Conservation (phyloP, 2,329 filamentous ascomycete species). For the Elsinoe necatrix region DNA sequence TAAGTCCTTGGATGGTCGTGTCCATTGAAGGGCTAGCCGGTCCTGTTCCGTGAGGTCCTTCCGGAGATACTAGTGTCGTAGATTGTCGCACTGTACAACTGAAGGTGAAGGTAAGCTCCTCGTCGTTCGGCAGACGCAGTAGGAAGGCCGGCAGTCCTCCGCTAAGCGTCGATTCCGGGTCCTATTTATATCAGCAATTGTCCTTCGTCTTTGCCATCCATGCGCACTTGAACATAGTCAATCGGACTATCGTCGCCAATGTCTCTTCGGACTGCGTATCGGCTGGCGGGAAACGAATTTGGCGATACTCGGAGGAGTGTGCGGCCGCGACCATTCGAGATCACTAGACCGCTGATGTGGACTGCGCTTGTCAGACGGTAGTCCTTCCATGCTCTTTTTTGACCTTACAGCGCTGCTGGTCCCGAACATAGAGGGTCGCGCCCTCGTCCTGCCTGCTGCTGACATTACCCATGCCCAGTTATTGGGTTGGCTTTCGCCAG, state of each 20-base stretch:
- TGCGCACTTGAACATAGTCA: conserved; percentile 79
- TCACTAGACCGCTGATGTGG: conserved; percentile 71
- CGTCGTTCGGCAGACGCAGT: conserved; percentile 78
- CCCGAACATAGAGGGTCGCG: conserved; percentile 70
- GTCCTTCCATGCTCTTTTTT: conserved; percentile 18
- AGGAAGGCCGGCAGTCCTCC: conserved; percentile 60
- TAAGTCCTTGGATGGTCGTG: conserved; percentile 77
- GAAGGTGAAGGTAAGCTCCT: conserved; percentile 88
- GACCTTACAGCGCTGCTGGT: conserved; percentile 79
- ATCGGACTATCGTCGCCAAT: conserved; percentile 65
- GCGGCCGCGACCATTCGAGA: conserved; percentile 72
- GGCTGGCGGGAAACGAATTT: conserved; percentile 78
- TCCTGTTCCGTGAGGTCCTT: conserved; percentile 4
- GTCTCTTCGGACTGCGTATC: conserved; percentile 64
- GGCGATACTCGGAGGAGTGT: conserved; percentile 69
- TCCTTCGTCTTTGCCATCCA: conserved; percentile 22
- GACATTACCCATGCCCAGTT: conserved; percentile 71
- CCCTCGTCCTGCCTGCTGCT: conserved; percentile 82
- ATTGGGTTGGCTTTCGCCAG: conserved; percentile 7
- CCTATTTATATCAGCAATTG: conserved; percentile 43
- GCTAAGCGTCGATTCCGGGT: conserved; percentile 53
- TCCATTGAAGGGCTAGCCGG: conserved; percentile 48
- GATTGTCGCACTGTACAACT: conserved; percentile 66
- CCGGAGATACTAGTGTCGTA: conserved; percentile 39
- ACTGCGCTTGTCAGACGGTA: conserved; percentile 47